A percentile compares a stretch with the other conserved stretches of the same genome.
Conservation (phyloP, 2,329 filamentous ascomycete species). For the Gremmenia infestans region DNA sequence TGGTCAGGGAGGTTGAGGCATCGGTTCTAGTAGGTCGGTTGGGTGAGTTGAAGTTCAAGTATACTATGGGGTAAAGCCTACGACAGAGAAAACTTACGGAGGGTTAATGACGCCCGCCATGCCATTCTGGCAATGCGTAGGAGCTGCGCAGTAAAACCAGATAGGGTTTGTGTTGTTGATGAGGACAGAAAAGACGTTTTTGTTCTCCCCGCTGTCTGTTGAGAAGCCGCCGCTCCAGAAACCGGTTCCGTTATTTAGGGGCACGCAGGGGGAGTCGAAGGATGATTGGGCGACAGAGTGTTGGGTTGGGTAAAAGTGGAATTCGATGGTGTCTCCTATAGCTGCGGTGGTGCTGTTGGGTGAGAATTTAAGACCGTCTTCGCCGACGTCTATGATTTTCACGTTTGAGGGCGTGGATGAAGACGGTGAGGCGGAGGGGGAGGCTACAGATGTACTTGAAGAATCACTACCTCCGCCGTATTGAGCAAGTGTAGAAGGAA, state of each 20-base stretch:
- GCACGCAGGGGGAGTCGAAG: constrained; percentile 32
- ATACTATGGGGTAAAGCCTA: neutral
- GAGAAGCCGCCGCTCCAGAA: constrained; percentile 22
- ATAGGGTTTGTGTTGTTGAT: constrained; percentile 37
- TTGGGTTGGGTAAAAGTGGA: constrained; percentile 48
- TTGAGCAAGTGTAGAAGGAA: constrained; percentile 21
- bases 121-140: constrained; percentile 36
- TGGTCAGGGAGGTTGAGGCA: constrained; percentile 13
- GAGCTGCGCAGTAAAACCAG: constrained; percentile 40
- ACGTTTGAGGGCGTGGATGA: constrained; percentile 20
- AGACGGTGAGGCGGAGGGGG: constrained; percentile 8
- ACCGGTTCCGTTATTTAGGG: constrained; percentile 22
- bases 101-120: constrained; percentile 43
- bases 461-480: constrained; percentile 2
- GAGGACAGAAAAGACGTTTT: constrained; percentile 37
- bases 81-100: constrained; percentile 18
- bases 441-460: constrained; percentile 13
- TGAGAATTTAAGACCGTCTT: constrained; percentile 40
- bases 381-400: constrained; percentile 32
- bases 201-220: constrained; percentile 17
- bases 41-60: neutral
- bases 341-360: constrained; percentile 46
- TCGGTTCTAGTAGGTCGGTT: constrained; percentile 7
- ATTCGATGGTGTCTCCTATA: constrained; percentile 48
- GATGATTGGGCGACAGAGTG: constrained; percentile 42